Base-by-base conservation (phyloP, 305 asterid genomes). In the Fraxinus paxiana region DNA sequence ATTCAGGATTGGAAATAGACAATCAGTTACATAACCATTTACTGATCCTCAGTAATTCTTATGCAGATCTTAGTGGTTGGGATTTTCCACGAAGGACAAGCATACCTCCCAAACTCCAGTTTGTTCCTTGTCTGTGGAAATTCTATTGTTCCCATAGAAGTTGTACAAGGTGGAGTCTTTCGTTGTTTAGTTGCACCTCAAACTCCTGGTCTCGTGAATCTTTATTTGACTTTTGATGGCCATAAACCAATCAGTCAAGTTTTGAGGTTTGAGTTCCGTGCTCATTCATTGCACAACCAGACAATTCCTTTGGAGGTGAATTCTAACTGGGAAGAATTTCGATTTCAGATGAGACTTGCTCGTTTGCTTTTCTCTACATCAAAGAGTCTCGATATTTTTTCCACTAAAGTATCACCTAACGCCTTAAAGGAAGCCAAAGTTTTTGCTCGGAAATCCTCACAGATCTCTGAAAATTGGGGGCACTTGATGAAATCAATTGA, bases 11-110 rank as follows among this genome's bases (percentile, higher is more conserved):
- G 43, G 37, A 75, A 30, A 26, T 35, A 43, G 59, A 20, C 71
- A 67, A 8, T 59, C 74, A 37, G n/a, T 30, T 77, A 70, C 26
- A 71, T 76, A 73, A 59, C 17, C 59, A 54, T 73, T 79, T 2
- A 33, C 77, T 85, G 77, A 86, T 84, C 38, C 83, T 73, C 48
- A 30, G 35, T 74, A 26, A 78, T 73, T 80, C 15, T 81, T 63
- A 20, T 90, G 90, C 98, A 96, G 98, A 87, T 94, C 81, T 83
- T 93, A 81, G 93, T 93, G 75, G 92, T 91, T 73, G 99, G 97
- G 33, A 77, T 75, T 88, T 93, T 92, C 81, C 87, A 79, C 56
- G 93, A 87, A 22, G 91, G 90, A 77, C 88, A 87, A 54, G 71
- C 76, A 77, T 88, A 86, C 79, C 76, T 70, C 51, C 46, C 88